A percentile compares a stretch with the other conserved stretches of the same genome.
phyloP scores from a whole-genome alignment of 192 early-diverging fungal species.

The Coemansia sp. region DNA sequence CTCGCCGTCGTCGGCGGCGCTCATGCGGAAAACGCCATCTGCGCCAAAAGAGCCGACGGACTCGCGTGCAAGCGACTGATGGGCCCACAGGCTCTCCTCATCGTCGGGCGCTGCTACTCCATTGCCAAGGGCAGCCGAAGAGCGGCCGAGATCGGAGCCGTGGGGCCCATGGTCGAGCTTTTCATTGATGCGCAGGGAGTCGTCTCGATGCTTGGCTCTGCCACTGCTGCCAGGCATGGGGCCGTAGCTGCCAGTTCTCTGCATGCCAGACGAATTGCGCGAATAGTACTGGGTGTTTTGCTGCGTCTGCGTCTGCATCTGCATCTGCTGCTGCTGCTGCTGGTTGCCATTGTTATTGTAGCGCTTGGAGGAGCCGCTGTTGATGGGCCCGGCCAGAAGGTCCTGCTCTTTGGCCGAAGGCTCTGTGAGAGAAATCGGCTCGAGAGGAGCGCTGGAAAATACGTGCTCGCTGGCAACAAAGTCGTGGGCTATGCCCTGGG shows the following conservation, averaged over 20 bases:
- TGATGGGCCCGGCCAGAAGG: conserved; percentile 47
- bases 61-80: conserved; percentile 57
- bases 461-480: conserved; percentile 68
- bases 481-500: conserved; percentile 56
- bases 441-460: conserved; percentile 57
- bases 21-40: conserved; percentile 66
- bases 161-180: conserved; percentile 7
- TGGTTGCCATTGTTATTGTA: conserved; percentile 18
- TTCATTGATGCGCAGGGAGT: neutral
- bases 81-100: conserved; percentile 46
- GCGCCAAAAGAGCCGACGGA: conserved; percentile 65
- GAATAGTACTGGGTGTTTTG: conserved; percentile 16
- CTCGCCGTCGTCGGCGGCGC: conserved; percentile 47
- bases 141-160: conserved; percentile 3
- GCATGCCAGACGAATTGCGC: conserved; percentile 18
- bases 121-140: conserved; percentile 5
- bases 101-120: conserved; percentile 23
- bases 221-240: neutral
- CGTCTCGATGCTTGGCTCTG: conserved; percentile 3
- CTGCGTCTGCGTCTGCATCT: conserved; percentile 9
- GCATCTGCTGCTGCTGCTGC: conserved; percentile 15
- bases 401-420: conserved; percentile 64
- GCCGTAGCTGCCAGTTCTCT: conserved; percentile 17
- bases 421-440: conserved; percentile 59
- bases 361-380: conserved; percentile 55